phyloP scores from a whole-genome alignment of 768 basidiomycete species.

The Chalciporus piperatus region DNA sequence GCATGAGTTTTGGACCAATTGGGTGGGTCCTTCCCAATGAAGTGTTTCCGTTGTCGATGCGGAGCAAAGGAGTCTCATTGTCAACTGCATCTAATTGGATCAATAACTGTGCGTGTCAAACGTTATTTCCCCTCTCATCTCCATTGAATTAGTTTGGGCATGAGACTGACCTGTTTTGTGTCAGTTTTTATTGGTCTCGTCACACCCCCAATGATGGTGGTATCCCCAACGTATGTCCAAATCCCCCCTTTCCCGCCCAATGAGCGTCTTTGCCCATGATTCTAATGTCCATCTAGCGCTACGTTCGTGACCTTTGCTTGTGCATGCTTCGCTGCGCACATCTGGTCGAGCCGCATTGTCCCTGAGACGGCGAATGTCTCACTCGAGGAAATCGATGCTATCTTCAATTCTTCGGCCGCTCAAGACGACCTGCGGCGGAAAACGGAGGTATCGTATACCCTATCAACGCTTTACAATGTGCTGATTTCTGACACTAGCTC shows the following conservation, averaged over 20 bases:
- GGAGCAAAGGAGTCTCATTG: conserved; percentile 79
- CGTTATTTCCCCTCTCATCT: not conserved
- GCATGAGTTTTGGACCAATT: conserved; percentile 74
- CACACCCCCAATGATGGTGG: conserved; percentile 63
- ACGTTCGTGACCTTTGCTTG: conserved; percentile 69
- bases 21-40: conserved; percentile 85
- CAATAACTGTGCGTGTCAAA: conserved; percentile 61
- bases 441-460: conserved; percentile 41
- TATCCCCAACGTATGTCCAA: conserved; percentile 52
- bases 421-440: conserved; percentile 51
- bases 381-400: conserved; percentile 70
- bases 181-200: conserved; percentile 73
- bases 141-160: not conserved
- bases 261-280: not conserved
- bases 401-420: conserved; percentile 61
- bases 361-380: conserved; percentile 79
- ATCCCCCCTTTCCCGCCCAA: not conserved
- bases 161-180: conserved; percentile 3
- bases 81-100: conserved; percentile 86
- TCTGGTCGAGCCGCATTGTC: conserved; percentile 68
- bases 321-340: conserved; percentile 62
- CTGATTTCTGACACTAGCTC: conserved; percentile 39
- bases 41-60: conserved; percentile 75
- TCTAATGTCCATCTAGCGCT: conserved; percentile 35
- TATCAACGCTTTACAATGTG: not conserved